These are phyloP conservation scores for Penicillium olsonii DNA, from an alignment of 2,329 filamentous ascomycete genomes.

Conservation along the genomic window DNA sequence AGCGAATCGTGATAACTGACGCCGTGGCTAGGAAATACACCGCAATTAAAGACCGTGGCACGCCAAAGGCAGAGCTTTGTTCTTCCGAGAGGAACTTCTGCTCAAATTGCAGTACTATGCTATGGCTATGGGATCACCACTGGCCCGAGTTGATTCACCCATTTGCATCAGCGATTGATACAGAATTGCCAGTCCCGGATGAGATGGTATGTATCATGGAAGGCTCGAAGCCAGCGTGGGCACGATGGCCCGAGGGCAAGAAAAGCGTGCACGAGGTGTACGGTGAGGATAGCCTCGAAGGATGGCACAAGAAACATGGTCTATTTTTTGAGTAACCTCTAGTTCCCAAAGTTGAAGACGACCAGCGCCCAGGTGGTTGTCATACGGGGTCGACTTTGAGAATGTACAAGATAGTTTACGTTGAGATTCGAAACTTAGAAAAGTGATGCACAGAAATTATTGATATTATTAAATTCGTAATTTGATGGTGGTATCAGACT, in stretches of 20 bases:
- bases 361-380: too few species aligned
- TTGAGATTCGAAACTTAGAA: background rate
- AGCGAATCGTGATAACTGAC: background rate
- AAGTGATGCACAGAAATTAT: background rate
- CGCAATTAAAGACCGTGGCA: constrained; percentile 48
- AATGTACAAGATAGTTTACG: too few species aligned
- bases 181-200: constrained; percentile 45
- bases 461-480: background rate
- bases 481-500: background rate
- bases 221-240: constrained; percentile 49
- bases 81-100: constrained; percentile 51
- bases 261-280: constrained; percentile 46
- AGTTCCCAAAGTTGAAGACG: too few species aligned
- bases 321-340: constrained; percentile 33
- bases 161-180: constrained; percentile 53
- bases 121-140: constrained; percentile 50
- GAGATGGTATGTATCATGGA: constrained; percentile 51
- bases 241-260: constrained; percentile 51
- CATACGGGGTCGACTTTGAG: too few species aligned
- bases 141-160: constrained; percentile 54
- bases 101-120: constrained; percentile 49
- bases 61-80: constrained; percentile 38
- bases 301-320: constrained; percentile 49
- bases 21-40: constrained; percentile 43
- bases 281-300: constrained; percentile 44